Evolutionary conservation across 2,329 filamentous ascomycete species (phyloP), one percentile per base, ranked within the genome.

Genomic region (Calonectria hongkongensis): DNA sequence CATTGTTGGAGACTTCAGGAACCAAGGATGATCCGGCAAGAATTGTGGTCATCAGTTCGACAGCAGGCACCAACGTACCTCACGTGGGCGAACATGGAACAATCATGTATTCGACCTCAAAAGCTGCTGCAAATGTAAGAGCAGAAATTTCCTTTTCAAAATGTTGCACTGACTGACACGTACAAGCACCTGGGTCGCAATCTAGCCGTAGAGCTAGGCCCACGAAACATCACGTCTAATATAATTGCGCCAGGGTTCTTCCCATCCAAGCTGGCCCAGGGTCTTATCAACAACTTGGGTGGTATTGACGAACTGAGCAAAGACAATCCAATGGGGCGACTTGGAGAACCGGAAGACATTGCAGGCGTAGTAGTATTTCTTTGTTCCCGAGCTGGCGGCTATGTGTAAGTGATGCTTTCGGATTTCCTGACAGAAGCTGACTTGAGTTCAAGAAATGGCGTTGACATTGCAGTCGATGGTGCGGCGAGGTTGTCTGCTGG

Each of bases 231-330:
- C 76, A 87, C 93, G 13, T 89, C 89, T 71, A 94, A 94, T 78
- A 88, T 89, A 56, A 90, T 94, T 66, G 91, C 91, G 1, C 93
- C 93, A 0, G 92, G 92, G 0, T 93, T 94, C 82, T 94, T 93
- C 83, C 91, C 92, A 2, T 91, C 88, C 3, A 93, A 93, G 83
- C 90, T 94, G 88, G 91, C 92, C 0, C 88, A 86, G 68, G 92
- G 90, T 0, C 79, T 94, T 51, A 93, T 94, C 82, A 88, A 90
- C 71, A 82, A 88, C 75, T 84, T 87, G 58, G 93, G 93, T 15
- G 93, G 93, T 2, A 83, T 84, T 50, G 85, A 89, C 21, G 83
- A 83, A 66, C 74, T 92, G 48, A 88, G 85, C 28, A 86, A 86
- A 62, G 84, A 84, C 50, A 90, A 87, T 67, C 90, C 90, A 10